A percentile compares a stretch with the other conserved stretches of the same genome.
Conservation (phyloP, 2,329 filamentous ascomycete species). For the Coniochaeta ligniaria region DNA sequence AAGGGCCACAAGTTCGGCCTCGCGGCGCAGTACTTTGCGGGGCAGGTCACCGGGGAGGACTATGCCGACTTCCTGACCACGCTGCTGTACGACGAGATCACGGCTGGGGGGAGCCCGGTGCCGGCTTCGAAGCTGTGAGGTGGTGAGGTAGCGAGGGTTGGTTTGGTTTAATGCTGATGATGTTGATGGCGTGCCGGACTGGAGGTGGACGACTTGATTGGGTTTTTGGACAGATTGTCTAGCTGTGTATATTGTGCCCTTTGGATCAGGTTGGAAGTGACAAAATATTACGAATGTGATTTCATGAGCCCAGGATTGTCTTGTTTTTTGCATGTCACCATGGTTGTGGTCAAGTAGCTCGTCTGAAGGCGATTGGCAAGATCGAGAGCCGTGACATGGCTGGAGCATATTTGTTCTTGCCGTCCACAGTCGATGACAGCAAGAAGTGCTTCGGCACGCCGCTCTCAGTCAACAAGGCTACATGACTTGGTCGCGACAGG, state of each 20-base stretch:
- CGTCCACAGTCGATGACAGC: too few relatives aligned
- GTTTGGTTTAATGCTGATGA: not conserved
- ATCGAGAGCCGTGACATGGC: too few relatives aligned
- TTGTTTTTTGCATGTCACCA: not conserved
- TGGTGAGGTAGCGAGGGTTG: not conserved
- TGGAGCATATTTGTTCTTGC: too few relatives aligned
- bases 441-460: too few relatives aligned
- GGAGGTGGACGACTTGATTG: not conserved
- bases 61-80: conserved; percentile 92
- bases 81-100: conserved; percentile 83
- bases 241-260: not conserved
- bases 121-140: conserved; percentile 59
- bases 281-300: not conserved
- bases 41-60: conserved; percentile 92
- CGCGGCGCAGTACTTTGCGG: conserved; percentile 85
- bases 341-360: not conserved
- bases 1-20: conserved; percentile 89
- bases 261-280: not conserved
- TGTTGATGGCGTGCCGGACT: not conserved
- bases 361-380: too few relatives aligned
- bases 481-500: too few relatives aligned
- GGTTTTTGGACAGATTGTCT: not conserved
- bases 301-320: not conserved
- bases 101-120: conserved; percentile 55
- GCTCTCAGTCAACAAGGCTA: too few relatives aligned